phyloP scores from a whole-genome alignment of 345 rosid species.

The Combretum micranthum region DNA sequence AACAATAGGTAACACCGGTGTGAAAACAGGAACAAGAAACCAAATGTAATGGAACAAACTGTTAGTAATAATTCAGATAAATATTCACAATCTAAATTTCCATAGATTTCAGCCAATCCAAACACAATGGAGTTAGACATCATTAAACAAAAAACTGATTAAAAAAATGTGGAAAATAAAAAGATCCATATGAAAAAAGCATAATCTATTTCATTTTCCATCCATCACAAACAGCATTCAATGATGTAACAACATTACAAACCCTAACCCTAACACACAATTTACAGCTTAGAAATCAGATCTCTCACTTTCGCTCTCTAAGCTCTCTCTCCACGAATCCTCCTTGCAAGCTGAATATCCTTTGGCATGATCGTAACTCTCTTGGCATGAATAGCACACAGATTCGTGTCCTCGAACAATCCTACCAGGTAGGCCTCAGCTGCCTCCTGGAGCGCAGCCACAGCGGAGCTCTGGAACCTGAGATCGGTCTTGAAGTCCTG shows the following conservation, averaged over 20 bases:
- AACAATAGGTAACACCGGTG: too few relatives aligned
- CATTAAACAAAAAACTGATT: too few relatives aligned
- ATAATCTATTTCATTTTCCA: too few relatives aligned
- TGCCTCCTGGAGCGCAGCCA: constrained; percentile 11
- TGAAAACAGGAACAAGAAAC: too few relatives aligned
- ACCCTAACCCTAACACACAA: background rate
- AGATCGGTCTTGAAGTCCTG: constrained; percentile 14
- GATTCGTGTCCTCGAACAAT: constrained; percentile 12
- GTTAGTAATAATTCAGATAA: too few relatives aligned
- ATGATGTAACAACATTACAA: background rate
- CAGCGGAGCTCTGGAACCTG: constrained; percentile 11
- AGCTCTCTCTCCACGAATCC: constrained; percentile 6
- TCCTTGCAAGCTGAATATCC: constrained; percentile 1
- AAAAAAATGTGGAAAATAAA: too few relatives aligned
- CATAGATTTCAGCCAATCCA: too few relatives aligned
- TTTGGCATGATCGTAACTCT: constrained; percentile 11
- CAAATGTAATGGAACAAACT: too few relatives aligned
- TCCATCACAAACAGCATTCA: too few relatives aligned
- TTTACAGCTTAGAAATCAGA: background rate
- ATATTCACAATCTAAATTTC: too few relatives aligned
- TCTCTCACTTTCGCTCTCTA: background rate
- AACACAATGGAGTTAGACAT: too few relatives aligned
- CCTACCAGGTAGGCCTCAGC: constrained; percentile 14
- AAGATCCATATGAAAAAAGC: too few relatives aligned
- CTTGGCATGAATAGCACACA: constrained; percentile 6